Evolutionary conservation across 108 stramenopile species (phyloP).

Genomic region (Pseudonitzschia multistriata): DNA sequence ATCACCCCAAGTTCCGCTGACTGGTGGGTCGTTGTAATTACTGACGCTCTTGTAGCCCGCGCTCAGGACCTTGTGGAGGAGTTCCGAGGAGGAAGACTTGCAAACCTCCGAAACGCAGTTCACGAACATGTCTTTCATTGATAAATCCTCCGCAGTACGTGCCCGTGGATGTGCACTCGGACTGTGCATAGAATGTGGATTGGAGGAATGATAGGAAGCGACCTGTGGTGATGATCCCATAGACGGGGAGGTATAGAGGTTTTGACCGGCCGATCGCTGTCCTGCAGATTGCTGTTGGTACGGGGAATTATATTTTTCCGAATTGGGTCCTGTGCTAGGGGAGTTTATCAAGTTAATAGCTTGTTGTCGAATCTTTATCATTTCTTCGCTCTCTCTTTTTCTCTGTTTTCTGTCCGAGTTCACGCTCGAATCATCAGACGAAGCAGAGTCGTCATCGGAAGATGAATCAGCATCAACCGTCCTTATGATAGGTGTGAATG

Average conservation of each 20-base stretch:
- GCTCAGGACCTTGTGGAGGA: constrained; percentile 15
- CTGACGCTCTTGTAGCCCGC: constrained; percentile 23
- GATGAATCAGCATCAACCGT: background rate
- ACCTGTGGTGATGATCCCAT: background rate
- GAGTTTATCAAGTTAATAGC: constrained; percentile 25
- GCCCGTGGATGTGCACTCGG: constrained; percentile 1
- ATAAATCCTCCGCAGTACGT: constrained; percentile 3
- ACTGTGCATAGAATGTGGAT: background rate
- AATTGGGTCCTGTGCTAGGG: constrained; percentile 10
- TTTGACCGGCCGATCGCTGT: constrained; percentile 2
- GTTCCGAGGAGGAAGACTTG: constrained; percentile 21
- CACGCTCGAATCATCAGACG: constrained; percentile 2
- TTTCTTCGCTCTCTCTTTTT: background rate
- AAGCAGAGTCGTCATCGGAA: background rate
- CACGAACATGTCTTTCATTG: constrained; percentile 16
- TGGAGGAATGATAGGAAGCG: background rate
- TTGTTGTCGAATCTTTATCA: constrained; percentile 28
- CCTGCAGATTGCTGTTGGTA: constrained; percentile 26
- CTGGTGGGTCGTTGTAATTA: constrained; percentile 1
- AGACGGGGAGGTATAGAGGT: background rate
- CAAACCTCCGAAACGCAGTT: constrained; percentile 32
- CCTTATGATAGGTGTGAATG: background rate
- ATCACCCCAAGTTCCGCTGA: background rate
- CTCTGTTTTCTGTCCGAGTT: background rate
- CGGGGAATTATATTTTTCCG: background rate